A percentile compares a stretch with the other conserved stretches of the same genome.
These are phyloP conservation scores for Umbelopsis ramanniana DNA, from an alignment of 192 early-diverging fungal genomes.

Conservation along the genomic window DNA sequence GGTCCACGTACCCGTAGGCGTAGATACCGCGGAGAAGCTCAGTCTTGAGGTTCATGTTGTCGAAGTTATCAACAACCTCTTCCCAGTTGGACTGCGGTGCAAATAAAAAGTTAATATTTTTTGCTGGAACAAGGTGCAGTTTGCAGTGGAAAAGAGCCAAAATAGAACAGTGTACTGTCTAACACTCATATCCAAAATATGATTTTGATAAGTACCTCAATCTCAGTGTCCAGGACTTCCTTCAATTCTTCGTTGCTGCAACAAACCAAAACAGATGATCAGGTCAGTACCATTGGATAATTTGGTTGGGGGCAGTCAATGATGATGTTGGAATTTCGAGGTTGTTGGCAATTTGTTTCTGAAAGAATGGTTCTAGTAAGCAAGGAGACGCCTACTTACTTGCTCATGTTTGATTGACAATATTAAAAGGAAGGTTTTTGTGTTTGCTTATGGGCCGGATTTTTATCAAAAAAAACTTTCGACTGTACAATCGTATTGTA, in stretches of 20 bases:
- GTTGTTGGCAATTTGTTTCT: neutral
- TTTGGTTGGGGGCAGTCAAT: neutral
- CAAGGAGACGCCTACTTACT: neutral
- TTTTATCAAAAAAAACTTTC: conserved; percentile 24
- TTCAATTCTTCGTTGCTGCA: conserved; percentile 37
- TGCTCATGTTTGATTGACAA: conserved; percentile 24
- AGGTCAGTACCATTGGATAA: neutral
- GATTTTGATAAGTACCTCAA: conserved; percentile 23
- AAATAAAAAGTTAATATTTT: neutral
- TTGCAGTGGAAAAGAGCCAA: neutral
- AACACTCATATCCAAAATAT: neutral
- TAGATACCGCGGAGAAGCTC: conserved; percentile 97
- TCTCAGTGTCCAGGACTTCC: conserved; percentile 35
- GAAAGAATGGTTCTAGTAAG: neutral
- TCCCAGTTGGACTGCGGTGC: conserved; percentile 86
- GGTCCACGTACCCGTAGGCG: conserved; percentile 82
- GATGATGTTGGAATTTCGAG: neutral
- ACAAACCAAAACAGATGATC: neutral
- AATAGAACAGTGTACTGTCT: neutral
- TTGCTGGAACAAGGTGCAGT: neutral
- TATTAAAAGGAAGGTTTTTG: conserved; percentile 21
- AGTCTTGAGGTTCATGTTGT: conserved; percentile 91
- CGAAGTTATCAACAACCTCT: conserved; percentile 93
- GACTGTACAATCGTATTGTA: conserved; percentile 3
- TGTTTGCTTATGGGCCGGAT: conserved; percentile 9